A percentile compares a stretch with the other conserved stretches of the same genome.
Conservation (phyloP, 2,329 filamentous ascomycete species). For the Chrysoporthe deuterocubensis region DNA sequence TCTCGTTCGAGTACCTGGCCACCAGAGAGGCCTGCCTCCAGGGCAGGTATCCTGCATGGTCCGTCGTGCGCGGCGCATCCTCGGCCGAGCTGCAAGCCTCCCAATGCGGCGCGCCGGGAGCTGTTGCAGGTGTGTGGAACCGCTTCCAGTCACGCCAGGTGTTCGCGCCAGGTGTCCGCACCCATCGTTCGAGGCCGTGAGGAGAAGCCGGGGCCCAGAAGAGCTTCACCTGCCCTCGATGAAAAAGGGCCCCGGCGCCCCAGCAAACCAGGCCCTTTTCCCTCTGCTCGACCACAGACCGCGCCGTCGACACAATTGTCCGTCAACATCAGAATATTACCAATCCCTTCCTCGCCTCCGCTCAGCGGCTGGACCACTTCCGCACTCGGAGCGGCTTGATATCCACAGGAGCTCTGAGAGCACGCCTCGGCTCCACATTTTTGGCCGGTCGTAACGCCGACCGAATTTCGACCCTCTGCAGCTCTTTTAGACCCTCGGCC, state of each 20-base stretch:
- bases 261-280: background rate
- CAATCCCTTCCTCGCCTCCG: conserved; percentile 7
- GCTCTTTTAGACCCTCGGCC: background rate
- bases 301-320: too few species aligned
- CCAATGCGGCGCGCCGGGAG: background rate
- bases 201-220: background rate
- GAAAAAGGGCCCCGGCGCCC: background rate
- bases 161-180: conserved; percentile 6
- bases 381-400: conserved; percentile 21
- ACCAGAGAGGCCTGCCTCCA: background rate
- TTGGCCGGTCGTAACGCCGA: conserved; percentile 20
- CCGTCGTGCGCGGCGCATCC: background rate
- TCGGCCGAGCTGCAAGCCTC: conserved; percentile 3
- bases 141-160: background rate
- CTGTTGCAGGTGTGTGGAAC: background rate
- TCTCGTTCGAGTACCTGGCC: background rate
- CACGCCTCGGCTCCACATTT: conserved; percentile 19
- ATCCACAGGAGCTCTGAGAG: conserved; percentile 19
- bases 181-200: background rate
- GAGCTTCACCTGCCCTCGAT: background rate
- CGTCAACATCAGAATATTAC: background rate
- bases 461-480: background rate
- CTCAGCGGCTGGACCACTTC: conserved; percentile 20
- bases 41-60: too few species aligned
- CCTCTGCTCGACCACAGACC: background rate